Evolutionary conservation across 2,329 filamentous ascomycete species (phyloP).

Genomic region (Penicillium sp.): DNA sequence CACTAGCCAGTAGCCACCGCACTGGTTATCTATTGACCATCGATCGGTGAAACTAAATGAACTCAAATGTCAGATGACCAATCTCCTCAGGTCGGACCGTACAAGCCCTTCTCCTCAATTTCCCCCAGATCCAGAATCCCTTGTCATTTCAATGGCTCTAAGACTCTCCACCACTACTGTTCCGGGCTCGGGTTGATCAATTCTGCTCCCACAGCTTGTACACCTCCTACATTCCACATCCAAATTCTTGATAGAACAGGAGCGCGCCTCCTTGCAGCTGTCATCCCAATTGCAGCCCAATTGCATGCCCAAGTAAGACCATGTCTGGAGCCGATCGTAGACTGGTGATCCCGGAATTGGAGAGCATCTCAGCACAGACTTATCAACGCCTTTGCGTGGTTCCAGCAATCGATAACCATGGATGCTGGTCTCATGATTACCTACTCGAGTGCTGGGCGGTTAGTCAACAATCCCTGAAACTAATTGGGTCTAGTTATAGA

Average conservation of each 20-base stretch:
- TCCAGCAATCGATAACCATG: background rate
- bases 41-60: background rate
- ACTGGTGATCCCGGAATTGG: background rate
- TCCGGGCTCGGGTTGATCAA: background rate
- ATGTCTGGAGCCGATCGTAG: background rate
- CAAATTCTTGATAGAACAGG: slow-evolving; percentile 16
- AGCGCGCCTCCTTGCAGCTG: slow-evolving; percentile 18
- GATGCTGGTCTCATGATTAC: background rate
- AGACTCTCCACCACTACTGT: background rate
- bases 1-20: background rate
- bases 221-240: slow-evolving; percentile 16
- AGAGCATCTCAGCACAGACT: background rate
- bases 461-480: background rate
- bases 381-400: background rate
- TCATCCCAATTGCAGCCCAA: slow-evolving; percentile 18
- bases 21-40: background rate
- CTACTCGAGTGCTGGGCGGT: background rate
- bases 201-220: slow-evolving; percentile 1
- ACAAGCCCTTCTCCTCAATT: background rate
- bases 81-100: background rate
- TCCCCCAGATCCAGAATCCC: background rate
- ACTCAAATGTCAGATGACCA: background rate
- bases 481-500: background rate
- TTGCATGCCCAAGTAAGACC: slow-evolving; percentile 15
- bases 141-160: background rate